Evolutionary conservation across 371 early-diverging fungal genomes (phyloP).

Genomic region (Caulochytrium protostelioides): DNA sequence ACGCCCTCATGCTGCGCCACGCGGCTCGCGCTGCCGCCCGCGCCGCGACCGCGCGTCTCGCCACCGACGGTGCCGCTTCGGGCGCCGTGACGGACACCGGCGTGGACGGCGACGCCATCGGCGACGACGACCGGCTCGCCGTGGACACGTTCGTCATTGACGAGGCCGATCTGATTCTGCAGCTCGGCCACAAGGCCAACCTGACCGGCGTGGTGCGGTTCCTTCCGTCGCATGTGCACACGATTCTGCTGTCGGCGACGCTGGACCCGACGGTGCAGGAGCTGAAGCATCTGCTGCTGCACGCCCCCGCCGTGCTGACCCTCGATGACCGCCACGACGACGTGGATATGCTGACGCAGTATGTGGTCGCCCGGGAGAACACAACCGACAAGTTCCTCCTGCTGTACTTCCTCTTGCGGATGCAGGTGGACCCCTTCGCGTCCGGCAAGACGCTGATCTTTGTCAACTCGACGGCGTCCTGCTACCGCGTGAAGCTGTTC

Average conservation of each 20-base stretch:
- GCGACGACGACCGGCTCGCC: no score
- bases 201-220: conserved; percentile 42
- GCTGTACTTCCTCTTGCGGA: conserved; percentile 68
- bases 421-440: conserved; percentile 45
- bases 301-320: conserved; percentile 61
- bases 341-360: no score
- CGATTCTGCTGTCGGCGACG: conserved; percentile 76
- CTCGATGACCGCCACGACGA: conserved; percentile 56
- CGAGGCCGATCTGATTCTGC: conserved; percentile 80
- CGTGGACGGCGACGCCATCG: no score
- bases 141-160: conserved; percentile 79
- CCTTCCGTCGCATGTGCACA: conserved; percentile 44
- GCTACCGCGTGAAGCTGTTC: conserved; percentile 77
- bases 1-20: no score
- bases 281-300: conserved; percentile 55
- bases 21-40: no score
- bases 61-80: no score
- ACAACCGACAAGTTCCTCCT: conserved; percentile 84
- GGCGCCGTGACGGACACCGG: no score
- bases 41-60: no score
- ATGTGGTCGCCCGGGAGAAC: conserved; percentile 40
- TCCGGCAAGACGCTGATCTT: conserved; percentile 78
- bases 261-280: conserved; percentile 53
- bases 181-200: conserved; percentile 82
- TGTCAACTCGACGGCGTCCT: conserved; percentile 77